Base-by-base conservation (phyloP, 139 green algal genomes). In the Tetradesmus lagerheimii region DNA sequence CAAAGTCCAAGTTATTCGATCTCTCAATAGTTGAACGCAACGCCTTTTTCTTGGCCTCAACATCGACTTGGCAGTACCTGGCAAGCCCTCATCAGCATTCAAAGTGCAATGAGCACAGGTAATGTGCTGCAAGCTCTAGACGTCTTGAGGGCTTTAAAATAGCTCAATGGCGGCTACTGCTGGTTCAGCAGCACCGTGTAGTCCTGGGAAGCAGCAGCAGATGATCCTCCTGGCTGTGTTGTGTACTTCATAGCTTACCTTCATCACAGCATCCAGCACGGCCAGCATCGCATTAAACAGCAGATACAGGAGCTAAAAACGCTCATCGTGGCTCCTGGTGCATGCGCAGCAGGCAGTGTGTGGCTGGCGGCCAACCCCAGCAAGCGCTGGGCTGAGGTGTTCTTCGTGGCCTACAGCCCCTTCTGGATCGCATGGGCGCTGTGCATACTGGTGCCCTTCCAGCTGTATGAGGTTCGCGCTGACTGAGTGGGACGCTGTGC, bases 391-490 rank as follows among this genome's bases (percentile, higher is more conserved):
- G 95, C 94, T 1, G 98, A 99, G 93, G 35, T 95, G 0, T 97
- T 99, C 87, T 98, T 98, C 88, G 93, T 99, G 25, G 85, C 81
- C 0, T 99, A 99, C 94, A 97, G 94, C 47, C 96, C 96, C 0
- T 95, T 97, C 43, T 99, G 98, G 98, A 99, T 99, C 62, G 88
- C 93, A 0, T 98, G 95, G 96, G 94, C 94, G 20, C 93, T 99
- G 0, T 95, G 94, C 34, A 94, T 99, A 39, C 84, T 99, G 16
- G 98, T 99, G 34, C 95, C 96, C 6, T 97, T 99, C 71, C 92
- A 96, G 66, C 89, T 99, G 9, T 99, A 98, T 83, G 96, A 99
- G 93, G 97, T 99, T 67, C 11, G 14, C 45, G 45, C 45, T 57
- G 45, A 9, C 45, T 57, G 23, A 23, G 57, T 31, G 57, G 18